These are phyloP conservation scores for Xylaria flabelliformis DNA, from an alignment of 495 filamentous ascomycete genomes.

Conservation along the genomic window DNA sequence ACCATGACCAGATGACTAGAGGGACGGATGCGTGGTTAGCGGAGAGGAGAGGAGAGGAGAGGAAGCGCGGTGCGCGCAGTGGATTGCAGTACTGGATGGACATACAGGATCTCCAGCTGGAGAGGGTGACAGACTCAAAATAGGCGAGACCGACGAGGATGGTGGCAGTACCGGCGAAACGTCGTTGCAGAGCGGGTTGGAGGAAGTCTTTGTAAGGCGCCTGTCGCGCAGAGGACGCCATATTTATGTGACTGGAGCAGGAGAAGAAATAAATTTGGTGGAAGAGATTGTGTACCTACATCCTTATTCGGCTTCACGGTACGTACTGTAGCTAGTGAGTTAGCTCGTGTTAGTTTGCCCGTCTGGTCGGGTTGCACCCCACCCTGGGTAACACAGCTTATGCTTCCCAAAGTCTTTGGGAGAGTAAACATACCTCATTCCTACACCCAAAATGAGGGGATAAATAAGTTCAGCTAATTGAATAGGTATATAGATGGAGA, in stretches of 20 bases:
- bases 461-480: too few species aligned
- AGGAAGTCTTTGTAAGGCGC: slow-evolving; percentile 82
- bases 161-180: slow-evolving; percentile 77
- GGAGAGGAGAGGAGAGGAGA: not conserved
- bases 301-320: too few species aligned
- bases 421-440: too few species aligned
- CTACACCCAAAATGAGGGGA: too few species aligned
- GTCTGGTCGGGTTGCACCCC: too few species aligned
- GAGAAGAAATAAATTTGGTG: not conserved
- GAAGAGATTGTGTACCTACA: too few species aligned
- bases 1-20: slow-evolving; percentile 83
- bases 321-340: too few species aligned
- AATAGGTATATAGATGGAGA: too few species aligned
- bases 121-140: slow-evolving; percentile 71
- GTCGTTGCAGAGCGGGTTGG: slow-evolving; percentile 84
- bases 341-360: too few species aligned
- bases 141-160: slow-evolving; percentile 75
- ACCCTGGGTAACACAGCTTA: too few species aligned
- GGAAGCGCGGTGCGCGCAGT: not conserved
- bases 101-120: slow-evolving; percentile 72
- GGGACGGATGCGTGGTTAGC: slow-evolving; percentile 10
- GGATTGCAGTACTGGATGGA: slow-evolving; percentile 21
- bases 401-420: too few species aligned
- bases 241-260: slow-evolving; percentile 39
- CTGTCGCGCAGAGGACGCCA: slow-evolving; percentile 53